Evolutionary conservation across 1,284 basidiomycete species (phyloP).

Genomic region (Pseudozyma hubeiensis): DNA sequence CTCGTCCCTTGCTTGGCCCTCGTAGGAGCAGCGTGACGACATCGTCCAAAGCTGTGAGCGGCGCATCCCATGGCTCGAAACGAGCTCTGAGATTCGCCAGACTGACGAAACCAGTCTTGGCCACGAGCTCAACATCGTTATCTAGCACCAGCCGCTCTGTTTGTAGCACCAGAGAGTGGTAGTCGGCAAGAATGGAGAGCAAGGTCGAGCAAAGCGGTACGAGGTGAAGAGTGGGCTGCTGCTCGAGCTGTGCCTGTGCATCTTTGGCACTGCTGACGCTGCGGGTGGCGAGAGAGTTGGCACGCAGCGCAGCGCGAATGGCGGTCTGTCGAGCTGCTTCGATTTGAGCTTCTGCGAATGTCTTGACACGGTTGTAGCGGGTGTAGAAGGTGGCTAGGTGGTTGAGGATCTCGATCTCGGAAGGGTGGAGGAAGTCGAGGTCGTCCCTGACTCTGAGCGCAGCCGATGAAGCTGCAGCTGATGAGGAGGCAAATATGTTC

Average conservation of each 20-base stretch:
- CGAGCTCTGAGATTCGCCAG: conserved; percentile 46
- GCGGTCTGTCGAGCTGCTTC: conserved; percentile 38
- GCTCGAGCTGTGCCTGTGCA: conserved; percentile 23
- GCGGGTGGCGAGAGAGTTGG: conserved; percentile 32
- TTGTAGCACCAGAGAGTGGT: conserved; percentile 40
- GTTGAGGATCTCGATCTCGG: conserved; percentile 45
- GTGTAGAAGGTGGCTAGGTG: conserved; percentile 42
- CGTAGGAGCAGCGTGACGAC: conserved; percentile 34
- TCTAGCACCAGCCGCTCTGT: conserved; percentile 43
- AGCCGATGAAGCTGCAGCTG: not conserved
- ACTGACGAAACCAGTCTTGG: conserved; percentile 39
- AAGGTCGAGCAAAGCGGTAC: conserved; percentile 51
- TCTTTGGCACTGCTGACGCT: conserved; percentile 13
- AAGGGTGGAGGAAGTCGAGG: conserved; percentile 41
- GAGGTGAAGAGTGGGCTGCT: conserved; percentile 46
- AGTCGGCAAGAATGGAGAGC: conserved; percentile 39
- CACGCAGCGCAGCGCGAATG: conserved; percentile 38
- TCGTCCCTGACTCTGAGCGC: conserved; percentile 38
- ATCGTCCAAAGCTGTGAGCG: conserved; percentile 40
- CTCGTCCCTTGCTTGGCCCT: conserved; percentile 25
- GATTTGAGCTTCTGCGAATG: conserved; percentile 41
- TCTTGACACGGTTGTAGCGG: conserved; percentile 42
- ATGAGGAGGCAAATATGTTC: conserved; percentile 50
- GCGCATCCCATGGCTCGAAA: conserved; percentile 50
- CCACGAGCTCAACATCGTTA: conserved; percentile 38